A percentile compares a stretch with the other conserved stretches of the same genome.
Evolutionary conservation across 768 basidiomycete species (phyloP).

Genomic region (Gymnopilus junonius): DNA sequence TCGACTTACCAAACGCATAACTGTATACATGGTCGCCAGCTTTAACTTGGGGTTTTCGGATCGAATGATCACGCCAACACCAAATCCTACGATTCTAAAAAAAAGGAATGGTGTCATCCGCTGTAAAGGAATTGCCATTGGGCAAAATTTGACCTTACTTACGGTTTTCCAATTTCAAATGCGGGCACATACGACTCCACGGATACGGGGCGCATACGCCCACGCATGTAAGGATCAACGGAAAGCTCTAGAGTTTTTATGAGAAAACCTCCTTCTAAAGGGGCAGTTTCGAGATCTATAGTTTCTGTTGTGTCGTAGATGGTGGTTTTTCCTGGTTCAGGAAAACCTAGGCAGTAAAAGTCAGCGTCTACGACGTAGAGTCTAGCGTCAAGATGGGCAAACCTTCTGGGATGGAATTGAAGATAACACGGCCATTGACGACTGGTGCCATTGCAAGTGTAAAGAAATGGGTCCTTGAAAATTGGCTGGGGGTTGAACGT

Average conservation of each 20-base stretch:
- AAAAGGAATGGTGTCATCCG: background rate
- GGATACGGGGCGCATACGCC: conserved; percentile 39
- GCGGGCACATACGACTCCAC: conserved; percentile 31
- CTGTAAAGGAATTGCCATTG: background rate
- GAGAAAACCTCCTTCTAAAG: conserved; percentile 50
- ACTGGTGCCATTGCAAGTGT: conserved; percentile 29
- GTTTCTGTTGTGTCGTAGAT: conserved; percentile 46
- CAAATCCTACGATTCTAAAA: conserved; percentile 34
- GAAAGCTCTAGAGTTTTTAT: conserved; percentile 53
- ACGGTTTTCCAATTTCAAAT: conserved; percentile 42
- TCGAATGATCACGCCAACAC: conserved; percentile 49
- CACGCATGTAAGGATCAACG: conserved; percentile 46
- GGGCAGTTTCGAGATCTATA: conserved; percentile 53
- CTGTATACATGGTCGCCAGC: conserved; percentile 48
- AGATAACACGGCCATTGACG: conserved; percentile 40
- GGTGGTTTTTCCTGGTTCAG: conserved; percentile 49
- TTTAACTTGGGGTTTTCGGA: conserved; percentile 40
- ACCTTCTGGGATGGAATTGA: conserved; percentile 40
- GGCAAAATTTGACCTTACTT: conserved; percentile 14
- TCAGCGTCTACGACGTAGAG: background rate
- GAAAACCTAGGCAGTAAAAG: conserved; percentile 34
- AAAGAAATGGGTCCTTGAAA: background rate
- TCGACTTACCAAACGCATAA: conserved; percentile 25
- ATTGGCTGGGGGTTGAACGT: background rate
- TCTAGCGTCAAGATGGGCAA: background rate